A percentile compares a stretch with the other conserved stretches of the same genome.
Conservation (phyloP, 1,284 basidiomycete species). For the Xerocomus amazonicus region DNA sequence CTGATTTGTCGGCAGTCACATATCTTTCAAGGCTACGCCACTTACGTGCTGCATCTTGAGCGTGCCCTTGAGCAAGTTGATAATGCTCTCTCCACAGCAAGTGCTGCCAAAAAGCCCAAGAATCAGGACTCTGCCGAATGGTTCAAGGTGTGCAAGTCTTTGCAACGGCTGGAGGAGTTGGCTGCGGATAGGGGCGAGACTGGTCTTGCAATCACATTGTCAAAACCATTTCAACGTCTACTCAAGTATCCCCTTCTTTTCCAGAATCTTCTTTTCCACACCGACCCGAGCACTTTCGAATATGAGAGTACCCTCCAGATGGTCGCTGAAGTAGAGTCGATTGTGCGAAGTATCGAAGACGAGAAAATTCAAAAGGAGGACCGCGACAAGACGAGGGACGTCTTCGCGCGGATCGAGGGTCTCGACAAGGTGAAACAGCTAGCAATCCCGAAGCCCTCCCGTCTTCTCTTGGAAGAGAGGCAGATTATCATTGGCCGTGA, state of each 20-base stretch:
- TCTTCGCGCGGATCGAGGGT: slow-evolving; percentile 93
- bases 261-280: slow-evolving; percentile 95
- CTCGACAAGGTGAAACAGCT: slow-evolving; percentile 86
- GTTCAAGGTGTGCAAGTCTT: slow-evolving; percentile 66
- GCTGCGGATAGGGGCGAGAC: slow-evolving; percentile 88
- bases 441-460: slow-evolving; percentile 83
- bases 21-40: slow-evolving; percentile 88
- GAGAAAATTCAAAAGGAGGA: slow-evolving; percentile 97
- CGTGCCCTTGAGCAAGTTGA: slow-evolving; percentile 85
- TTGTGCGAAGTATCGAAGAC: slow-evolving; percentile 95
- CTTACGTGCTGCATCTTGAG: slow-evolving; percentile 89
- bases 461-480: slow-evolving; percentile 83
- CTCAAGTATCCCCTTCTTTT: slow-evolving; percentile 97
- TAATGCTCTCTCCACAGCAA: slow-evolving; percentile 64
- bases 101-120: slow-evolving; percentile 67
- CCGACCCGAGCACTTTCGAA: slow-evolving; percentile 94
- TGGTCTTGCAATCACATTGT: slow-evolving; percentile 88
- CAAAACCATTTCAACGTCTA: slow-evolving; percentile 95
- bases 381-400: slow-evolving; percentile 89
- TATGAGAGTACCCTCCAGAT: slow-evolving; percentile 95
- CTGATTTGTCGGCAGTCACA: slow-evolving; percentile 60
- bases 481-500: slow-evolving; percentile 41
- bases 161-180: slow-evolving; percentile 74
- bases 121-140: slow-evolving; percentile 76
- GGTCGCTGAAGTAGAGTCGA: slow-evolving; percentile 95